Conservation (phyloP, 257 asterid species). For the Solanum appendiculatum region DNA sequence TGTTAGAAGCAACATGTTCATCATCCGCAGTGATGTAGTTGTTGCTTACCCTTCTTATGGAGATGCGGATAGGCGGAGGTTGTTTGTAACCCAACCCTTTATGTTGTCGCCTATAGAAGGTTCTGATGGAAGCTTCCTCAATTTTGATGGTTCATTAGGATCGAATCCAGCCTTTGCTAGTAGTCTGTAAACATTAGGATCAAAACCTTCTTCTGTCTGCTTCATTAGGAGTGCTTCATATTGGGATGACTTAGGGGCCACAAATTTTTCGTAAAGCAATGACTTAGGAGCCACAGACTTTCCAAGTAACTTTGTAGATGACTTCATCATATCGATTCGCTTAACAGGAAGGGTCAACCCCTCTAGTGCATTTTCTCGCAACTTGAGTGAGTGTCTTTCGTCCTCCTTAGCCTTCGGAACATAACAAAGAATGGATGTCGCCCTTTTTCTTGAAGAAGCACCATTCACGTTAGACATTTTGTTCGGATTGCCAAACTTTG, state of each 20-base stretch:
- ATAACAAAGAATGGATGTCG: background rate
- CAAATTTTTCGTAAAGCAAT: no score
- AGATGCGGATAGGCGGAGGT: background rate
- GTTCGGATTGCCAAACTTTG: background rate
- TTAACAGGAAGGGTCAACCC: background rate
- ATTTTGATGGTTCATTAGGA: background rate
- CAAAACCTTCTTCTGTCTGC: background rate
- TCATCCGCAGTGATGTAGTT: background rate
- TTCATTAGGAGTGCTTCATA: background rate
- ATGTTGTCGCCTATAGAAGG: background rate
- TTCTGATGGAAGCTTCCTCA: background rate
- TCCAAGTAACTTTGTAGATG: background rate
- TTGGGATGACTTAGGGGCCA: background rate
- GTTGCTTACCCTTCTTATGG: background rate
- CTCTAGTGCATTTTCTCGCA: background rate
- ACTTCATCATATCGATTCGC: background rate
- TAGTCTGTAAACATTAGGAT: background rate
- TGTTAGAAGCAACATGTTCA: background rate
- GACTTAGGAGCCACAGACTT: background rate
- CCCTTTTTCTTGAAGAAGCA: background rate
- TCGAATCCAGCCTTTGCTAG: background rate
- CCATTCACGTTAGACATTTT: background rate
- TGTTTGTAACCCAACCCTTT: background rate
- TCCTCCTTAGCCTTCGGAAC: background rate
- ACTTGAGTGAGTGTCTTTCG: background rate